phyloP scores from a whole-genome alignment of 805 yeast genomes.

The Yamadazyma phyllophila region DNA sequence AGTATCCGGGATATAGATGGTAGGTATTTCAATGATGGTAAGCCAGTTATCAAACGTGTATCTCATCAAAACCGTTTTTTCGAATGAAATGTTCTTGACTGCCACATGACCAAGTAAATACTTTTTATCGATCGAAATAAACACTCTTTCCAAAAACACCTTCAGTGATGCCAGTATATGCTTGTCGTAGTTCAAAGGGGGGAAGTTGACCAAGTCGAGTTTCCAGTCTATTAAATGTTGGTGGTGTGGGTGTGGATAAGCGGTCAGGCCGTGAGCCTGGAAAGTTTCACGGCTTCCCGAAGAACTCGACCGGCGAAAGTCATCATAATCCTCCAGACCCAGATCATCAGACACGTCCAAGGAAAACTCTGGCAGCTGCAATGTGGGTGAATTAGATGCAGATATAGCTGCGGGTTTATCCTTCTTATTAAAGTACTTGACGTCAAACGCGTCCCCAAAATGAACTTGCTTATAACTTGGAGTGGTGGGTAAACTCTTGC shows the following conservation, averaged over 20 bases:
- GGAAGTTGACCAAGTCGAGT: constrained; percentile 36
- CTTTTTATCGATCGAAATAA: constrained; percentile 56
- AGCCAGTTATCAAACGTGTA: constrained; percentile 81
- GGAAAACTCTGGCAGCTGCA: constrained; percentile 17
- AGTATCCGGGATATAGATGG: constrained; percentile 55
- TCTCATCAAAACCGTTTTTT: constrained; percentile 64
- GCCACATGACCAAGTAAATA: constrained; percentile 71
- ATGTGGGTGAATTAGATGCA: constrained; percentile 60
- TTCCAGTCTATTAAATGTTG: constrained; percentile 40
- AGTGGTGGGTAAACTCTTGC: constrained; percentile 42
- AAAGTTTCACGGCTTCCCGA: neutral
- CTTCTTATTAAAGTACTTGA: constrained; percentile 57
- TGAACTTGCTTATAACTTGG: constrained; percentile 75
- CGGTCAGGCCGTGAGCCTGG: constrained; percentile 14
- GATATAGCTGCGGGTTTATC: constrained; percentile 79
- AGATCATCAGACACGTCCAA: constrained; percentile 20
- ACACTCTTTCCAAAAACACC: constrained; percentile 66
- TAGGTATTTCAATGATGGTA: constrained; percentile 67
- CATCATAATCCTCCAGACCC: neutral
- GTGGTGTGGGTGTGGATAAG: constrained; percentile 20
- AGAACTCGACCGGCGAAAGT: neutral
- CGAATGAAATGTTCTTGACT: constrained; percentile 69
- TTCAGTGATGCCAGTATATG: constrained; percentile 34
- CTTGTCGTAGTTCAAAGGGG: constrained; percentile 45
- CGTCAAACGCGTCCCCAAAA: constrained; percentile 63